Evolutionary conservation across 768 basidiomycete species (phyloP).

Genomic region (Collybia sordida): DNA sequence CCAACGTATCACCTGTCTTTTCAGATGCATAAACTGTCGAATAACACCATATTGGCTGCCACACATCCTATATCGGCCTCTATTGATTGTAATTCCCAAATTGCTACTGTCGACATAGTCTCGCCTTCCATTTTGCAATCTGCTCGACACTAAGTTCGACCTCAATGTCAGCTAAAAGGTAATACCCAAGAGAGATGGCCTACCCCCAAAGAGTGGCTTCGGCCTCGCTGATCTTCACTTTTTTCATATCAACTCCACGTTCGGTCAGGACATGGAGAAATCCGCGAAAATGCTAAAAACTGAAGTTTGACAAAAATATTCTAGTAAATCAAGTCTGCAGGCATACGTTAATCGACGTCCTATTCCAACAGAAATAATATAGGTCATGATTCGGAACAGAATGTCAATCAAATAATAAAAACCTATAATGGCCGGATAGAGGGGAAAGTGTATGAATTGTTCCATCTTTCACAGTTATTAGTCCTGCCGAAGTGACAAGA

Average conservation of each 20-base stretch:
- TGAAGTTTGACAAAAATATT: neutral
- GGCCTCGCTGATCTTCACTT: conserved; percentile 61
- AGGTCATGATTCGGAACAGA: neutral
- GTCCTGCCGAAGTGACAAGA: conserved; percentile 61
- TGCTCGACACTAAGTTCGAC: conserved; percentile 42
- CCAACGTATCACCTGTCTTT: no score
- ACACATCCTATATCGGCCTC: no score
- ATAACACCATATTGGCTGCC: no score
- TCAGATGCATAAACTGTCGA: no score
- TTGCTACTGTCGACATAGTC: no score
- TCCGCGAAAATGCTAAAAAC: conserved; percentile 57
- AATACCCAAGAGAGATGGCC: conserved; percentile 9
- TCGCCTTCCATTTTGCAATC: conserved; percentile 42
- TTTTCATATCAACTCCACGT: conserved; percentile 56
- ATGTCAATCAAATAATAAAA: conserved; percentile 8
- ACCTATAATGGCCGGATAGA: conserved; percentile 67
- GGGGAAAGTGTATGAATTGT: conserved; percentile 60
- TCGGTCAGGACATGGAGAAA: conserved; percentile 54
- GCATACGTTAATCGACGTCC: conserved; percentile 54
- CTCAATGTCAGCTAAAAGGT: neutral
- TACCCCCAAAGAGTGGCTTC: conserved; percentile 59
- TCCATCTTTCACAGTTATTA: conserved; percentile 65
- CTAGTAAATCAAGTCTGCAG: neutral
- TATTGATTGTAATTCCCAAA: no score
- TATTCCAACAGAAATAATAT: conserved; percentile 12